Percentiles rank a stretch among this genome's conserved stretches.
phyloP scores from a whole-genome alignment of 2,329 filamentous ascomycete species.

The Aspergillus quadrilineatus region DNA sequence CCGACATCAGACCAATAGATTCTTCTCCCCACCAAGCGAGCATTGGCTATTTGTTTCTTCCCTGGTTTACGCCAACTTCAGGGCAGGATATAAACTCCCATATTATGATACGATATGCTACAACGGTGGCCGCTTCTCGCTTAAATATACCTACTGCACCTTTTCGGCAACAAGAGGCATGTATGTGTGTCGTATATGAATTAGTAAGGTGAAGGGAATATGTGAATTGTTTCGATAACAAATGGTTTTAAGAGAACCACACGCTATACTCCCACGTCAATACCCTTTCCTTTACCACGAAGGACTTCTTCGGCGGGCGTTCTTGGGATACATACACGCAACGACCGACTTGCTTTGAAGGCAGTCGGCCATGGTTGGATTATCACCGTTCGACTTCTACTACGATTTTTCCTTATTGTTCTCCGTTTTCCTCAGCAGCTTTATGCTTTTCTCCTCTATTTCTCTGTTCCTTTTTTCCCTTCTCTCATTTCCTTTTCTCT shows the following conservation, averaged over 20 bases:
- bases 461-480: neutral
- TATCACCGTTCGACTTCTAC: slow-evolving; percentile 7
- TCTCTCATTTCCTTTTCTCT: slow-evolving; percentile 3
- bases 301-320: neutral
- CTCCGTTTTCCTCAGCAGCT: neutral
- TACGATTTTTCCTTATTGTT: neutral
- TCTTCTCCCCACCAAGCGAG: neutral
- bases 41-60: slow-evolving; percentile 7
- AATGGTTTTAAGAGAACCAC: neutral
- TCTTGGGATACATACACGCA: slow-evolving; percentile 5
- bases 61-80: slow-evolving; percentile 1
- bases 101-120: slow-evolving; percentile 9
- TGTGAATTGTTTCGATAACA: neutral
- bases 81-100: neutral
- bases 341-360: neutral
- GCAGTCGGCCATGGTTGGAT: slow-evolving; percentile 4
- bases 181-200: slow-evolving; percentile 9
- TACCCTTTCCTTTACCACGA: neutral
- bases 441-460: neutral
- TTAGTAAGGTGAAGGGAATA: slow-evolving; percentile 4
- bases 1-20: neutral
- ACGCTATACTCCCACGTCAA: neutral
- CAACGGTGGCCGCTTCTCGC: slow-evolving; percentile 3
- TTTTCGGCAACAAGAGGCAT: neutral
- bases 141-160: slow-evolving; percentile 15